Percentiles rank a stretch among this genome's conserved stretches.
Evolutionary conservation across 2,329 filamentous ascomycete genomes (phyloP).

Genomic region (Fusarium verrucosum): DNA sequence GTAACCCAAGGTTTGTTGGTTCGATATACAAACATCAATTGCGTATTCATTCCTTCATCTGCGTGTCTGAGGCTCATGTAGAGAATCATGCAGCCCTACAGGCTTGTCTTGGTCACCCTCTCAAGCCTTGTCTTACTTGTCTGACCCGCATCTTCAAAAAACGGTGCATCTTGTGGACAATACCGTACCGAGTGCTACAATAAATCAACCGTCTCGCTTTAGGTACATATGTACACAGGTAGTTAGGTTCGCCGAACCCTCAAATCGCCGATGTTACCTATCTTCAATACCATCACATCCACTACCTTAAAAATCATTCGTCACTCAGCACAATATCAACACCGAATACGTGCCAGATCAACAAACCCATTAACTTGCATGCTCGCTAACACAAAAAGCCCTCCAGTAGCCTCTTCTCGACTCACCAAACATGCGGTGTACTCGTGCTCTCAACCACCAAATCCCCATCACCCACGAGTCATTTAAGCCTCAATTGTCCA

Average conservation of each 20-base stretch:
- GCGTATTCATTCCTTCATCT: background rate
- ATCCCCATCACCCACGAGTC: slow-evolving; percentile 15
- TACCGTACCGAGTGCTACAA: background rate
- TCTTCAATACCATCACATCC: background rate
- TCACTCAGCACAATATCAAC: background rate
- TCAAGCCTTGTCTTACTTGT: slow-evolving; percentile 3
- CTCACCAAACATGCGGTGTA: slow-evolving; percentile 22
- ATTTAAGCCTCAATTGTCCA: slow-evolving; percentile 3
- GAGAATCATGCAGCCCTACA: slow-evolving; percentile 17
- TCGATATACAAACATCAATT: too few relatives aligned
- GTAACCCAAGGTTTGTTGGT: background rate
- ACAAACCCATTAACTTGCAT: background rate
- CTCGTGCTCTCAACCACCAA: background rate
- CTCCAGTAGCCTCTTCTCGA: background rate
- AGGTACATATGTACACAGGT: too few relatives aligned
- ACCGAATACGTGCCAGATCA: slow-evolving; percentile 2
- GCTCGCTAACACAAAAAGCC: background rate
- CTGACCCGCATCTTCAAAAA: background rate
- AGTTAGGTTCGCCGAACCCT: background rate
- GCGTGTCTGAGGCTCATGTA: slow-evolving; percentile 2
- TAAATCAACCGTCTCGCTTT: background rate
- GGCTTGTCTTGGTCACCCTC: background rate
- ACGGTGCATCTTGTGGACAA: background rate
- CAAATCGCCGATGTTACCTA: background rate
- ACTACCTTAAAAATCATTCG: background rate